Conservation (phyloP, 2,329 filamentous ascomycete species). For the Ceratocystis cacaofunesta region DNA sequence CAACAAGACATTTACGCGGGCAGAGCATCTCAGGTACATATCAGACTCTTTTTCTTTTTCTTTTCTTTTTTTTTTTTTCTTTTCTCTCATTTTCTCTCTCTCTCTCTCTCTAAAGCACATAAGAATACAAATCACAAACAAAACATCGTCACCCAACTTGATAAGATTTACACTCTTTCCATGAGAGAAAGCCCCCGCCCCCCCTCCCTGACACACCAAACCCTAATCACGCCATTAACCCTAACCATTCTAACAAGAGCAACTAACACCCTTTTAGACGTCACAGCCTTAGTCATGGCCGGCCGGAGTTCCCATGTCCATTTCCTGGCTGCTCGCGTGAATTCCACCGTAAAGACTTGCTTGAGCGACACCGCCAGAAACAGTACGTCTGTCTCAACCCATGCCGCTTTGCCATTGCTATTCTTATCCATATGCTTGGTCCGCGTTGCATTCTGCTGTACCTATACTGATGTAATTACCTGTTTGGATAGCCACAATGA, state of each 20-base stretch:
- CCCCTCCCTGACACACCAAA: not conserved
- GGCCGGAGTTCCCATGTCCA: constrained; percentile 36
- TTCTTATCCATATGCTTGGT: not conserved
- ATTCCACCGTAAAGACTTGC: constrained; percentile 44
- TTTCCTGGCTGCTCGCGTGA: constrained; percentile 39
- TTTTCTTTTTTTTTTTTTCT: too few relatives aligned
- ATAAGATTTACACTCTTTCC: not conserved
- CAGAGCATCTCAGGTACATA: constrained; percentile 44
- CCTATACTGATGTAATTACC: too few relatives aligned
- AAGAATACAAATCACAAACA: not conserved
- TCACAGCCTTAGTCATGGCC: constrained; percentile 45
- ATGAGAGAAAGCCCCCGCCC: not conserved
- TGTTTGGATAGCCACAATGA: not conserved
- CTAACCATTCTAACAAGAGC: not conserved
- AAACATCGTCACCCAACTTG: not conserved
- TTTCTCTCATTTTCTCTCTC: too few relatives aligned
- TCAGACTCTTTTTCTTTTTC: not conserved
- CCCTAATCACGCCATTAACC: not conserved
- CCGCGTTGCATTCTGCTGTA: not conserved
- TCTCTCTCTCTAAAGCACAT: not conserved
- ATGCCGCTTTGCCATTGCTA: not conserved
- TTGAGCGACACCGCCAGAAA: constrained; percentile 38
- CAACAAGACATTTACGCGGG: constrained; percentile 43
- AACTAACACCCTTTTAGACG: constrained; percentile 28
- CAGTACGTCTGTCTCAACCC: constrained; percentile 23